Conservation (phyloP, 805 yeast species). For the Sugiyamaella lignohabitans region DNA sequence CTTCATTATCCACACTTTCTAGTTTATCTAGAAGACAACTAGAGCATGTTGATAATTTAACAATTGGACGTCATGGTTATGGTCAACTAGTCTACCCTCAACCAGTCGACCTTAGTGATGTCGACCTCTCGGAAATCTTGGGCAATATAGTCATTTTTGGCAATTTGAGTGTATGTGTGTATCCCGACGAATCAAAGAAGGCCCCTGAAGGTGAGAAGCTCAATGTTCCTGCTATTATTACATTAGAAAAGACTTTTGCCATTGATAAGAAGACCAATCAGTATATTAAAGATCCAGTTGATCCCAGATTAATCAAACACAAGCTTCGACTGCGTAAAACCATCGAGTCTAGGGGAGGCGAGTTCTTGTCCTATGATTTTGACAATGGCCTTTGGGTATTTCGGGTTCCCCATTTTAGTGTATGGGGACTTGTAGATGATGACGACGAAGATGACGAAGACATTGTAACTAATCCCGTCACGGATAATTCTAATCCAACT, state of each 20-base stretch:
- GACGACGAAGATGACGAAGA: constrained; percentile 40
- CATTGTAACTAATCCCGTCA: constrained; percentile 41
- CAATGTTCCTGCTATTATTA: constrained; percentile 63
- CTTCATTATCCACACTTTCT: constrained; percentile 57
- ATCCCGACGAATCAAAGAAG: constrained; percentile 54
- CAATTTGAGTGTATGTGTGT: constrained; percentile 55
- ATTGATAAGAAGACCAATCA: constrained; percentile 50
- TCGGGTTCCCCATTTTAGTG: constrained; percentile 83
- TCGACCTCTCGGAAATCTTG: constrained; percentile 52
- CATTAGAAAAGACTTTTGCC: constrained; percentile 74
- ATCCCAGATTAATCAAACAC: constrained; percentile 48
- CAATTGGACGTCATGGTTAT: constrained; percentile 64
- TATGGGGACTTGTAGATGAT: constrained; percentile 66
- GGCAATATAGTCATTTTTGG: constrained; percentile 60
- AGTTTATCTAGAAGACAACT: constrained; percentile 50
- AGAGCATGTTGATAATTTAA: constrained; percentile 52
- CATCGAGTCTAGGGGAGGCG: constrained; percentile 59
- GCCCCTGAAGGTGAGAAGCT: constrained; percentile 70
- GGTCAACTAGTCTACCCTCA: constrained; percentile 64
- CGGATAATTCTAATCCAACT: constrained; percentile 25
- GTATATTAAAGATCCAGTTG: constrained; percentile 61
- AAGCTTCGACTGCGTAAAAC: constrained; percentile 41
- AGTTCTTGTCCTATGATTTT: constrained; percentile 74
- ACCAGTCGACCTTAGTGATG: constrained; percentile 71
- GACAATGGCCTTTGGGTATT: constrained; percentile 71